Conservation (phyloP, 495 filamentous ascomycete species). For the Bombardia bombarda region DNA sequence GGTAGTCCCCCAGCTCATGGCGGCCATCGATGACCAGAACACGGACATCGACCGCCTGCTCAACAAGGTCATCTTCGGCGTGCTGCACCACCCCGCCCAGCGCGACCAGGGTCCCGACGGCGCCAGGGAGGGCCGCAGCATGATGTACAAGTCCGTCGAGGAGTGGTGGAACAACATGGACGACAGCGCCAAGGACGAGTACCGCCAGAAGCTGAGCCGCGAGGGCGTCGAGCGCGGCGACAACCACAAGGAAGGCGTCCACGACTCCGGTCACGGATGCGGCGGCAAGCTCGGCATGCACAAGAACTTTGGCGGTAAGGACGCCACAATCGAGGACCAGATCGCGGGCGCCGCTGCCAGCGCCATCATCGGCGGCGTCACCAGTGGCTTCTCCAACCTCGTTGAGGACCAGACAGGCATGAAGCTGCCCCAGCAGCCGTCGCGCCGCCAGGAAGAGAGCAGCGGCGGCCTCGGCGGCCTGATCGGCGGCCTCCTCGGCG, state of each 20-base stretch:
- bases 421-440: slow-evolving; percentile 18
- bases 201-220: slow-evolving; percentile 65
- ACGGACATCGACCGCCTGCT: slow-evolving; percentile 59
- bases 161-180: slow-evolving; percentile 69
- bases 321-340: slow-evolving; percentile 32
- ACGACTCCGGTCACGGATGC: slow-evolving; percentile 79
- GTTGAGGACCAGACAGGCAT: slow-evolving; percentile 21
- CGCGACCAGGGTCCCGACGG: slow-evolving; percentile 63
- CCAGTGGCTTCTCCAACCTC: slow-evolving; percentile 30
- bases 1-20: slow-evolving; percentile 79
- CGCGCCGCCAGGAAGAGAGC: background rate
- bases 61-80: slow-evolving; percentile 66
- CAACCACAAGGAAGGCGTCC: slow-evolving; percentile 80
- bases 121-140: slow-evolving; percentile 58
- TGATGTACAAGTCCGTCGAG: slow-evolving; percentile 71
- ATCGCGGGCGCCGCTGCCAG: slow-evolving; percentile 37
- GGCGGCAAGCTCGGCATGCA: slow-evolving; percentile 46
- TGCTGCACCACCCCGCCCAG: slow-evolving; percentile 82
- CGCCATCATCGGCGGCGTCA: slow-evolving; percentile 39
- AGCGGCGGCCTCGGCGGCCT: slow-evolving; percentile 18
- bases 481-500: slow-evolving; percentile 34
- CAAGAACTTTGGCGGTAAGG: slow-evolving; percentile 35
- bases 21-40: slow-evolving; percentile 72
- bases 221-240: slow-evolving; percentile 64
- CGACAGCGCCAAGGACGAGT: slow-evolving; percentile 50